phyloP scores from a whole-genome alignment of 2,329 filamentous ascomycete genomes.

The Juglanconis oblonga region DNA sequence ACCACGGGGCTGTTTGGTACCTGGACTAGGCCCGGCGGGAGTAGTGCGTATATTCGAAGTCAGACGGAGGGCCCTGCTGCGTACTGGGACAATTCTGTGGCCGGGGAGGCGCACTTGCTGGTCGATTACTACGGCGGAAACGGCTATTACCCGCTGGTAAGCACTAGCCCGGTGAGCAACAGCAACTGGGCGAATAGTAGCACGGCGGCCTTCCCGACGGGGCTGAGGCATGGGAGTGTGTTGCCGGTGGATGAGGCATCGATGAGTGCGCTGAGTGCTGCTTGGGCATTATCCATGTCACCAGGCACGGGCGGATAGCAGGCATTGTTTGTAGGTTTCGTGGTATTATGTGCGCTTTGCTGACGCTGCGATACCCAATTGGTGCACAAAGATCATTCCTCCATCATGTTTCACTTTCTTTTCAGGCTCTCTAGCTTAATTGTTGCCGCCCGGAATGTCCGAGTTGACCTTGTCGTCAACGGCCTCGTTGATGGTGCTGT shows the following conservation, averaged over 20 bases:
- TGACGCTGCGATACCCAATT: background rate
- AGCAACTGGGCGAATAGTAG: constrained; percentile 42
- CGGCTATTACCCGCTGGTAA: constrained; percentile 50
- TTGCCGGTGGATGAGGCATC: constrained; percentile 42
- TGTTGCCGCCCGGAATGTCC: constrained; percentile 22
- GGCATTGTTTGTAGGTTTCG: background rate
- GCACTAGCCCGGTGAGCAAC: constrained; percentile 39
- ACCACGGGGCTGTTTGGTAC: constrained; percentile 47
- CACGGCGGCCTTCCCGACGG: constrained; percentile 39
- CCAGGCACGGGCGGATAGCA: too few relatives aligned
- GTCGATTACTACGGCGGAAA: constrained; percentile 47
- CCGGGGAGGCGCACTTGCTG: constrained; percentile 41
- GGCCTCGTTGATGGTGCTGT: constrained; percentile 16
- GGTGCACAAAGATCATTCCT: background rate
- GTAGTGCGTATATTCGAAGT: constrained; percentile 37
- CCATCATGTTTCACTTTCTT: background rate
- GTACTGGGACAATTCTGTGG: constrained; percentile 39
- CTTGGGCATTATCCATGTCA: constrained; percentile 28
- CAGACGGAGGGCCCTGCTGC: constrained; percentile 44
- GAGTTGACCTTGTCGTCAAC: constrained; percentile 21
- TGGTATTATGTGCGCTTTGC: background rate
- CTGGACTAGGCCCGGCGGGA: constrained; percentile 48
- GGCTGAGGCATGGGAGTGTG: constrained; percentile 50
- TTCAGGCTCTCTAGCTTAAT: too few relatives aligned
- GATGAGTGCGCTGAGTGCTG: constrained; percentile 38